phyloP scores from a whole-genome alignment of 2,329 filamentous ascomycete genomes.

The Furcasterigmium furcatum region DNA sequence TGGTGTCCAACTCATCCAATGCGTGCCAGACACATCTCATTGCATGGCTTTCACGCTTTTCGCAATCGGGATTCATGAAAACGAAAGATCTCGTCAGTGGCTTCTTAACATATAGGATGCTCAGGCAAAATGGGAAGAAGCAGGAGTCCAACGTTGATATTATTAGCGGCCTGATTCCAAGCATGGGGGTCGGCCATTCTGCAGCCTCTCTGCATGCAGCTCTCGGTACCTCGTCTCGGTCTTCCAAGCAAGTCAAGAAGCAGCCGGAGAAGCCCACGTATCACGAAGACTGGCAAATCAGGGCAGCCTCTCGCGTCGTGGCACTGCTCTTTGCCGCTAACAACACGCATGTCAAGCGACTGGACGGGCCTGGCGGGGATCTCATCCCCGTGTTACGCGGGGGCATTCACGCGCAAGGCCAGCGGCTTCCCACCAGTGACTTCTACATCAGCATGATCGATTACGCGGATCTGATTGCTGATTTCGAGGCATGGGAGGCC shows the following conservation, averaged over 20 bases:
- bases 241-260: slow-evolving; percentile 52
- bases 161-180: slow-evolving; percentile 68
- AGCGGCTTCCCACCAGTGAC: slow-evolving; percentile 73
- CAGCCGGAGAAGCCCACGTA: slow-evolving; percentile 57
- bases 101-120: slow-evolving; percentile 79
- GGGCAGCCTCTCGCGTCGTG: slow-evolving; percentile 75
- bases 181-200: slow-evolving; percentile 62
- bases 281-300: slow-evolving; percentile 85
- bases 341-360: slow-evolving; percentile 37
- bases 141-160: slow-evolving; percentile 57
- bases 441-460: slow-evolving; percentile 89
- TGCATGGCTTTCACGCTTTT: slow-evolving; percentile 72
- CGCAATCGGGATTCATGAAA: slow-evolving; percentile 63
- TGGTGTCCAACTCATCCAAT: slow-evolving; percentile 72
- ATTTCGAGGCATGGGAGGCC: slow-evolving; percentile 86
- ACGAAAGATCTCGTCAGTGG: slow-evolving; percentile 74
- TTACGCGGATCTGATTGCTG: slow-evolving; percentile 77
- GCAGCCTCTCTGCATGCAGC: slow-evolving; percentile 75
- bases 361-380: not conserved
- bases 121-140: slow-evolving; percentile 66
- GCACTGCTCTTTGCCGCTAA: slow-evolving; percentile 81
- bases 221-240: slow-evolving; percentile 51
- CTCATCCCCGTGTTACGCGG: slow-evolving; percentile 21
- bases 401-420: slow-evolving; percentile 49
- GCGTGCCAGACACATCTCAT: slow-evolving; percentile 76